Base-by-base conservation (phyloP, 2,329 filamentous ascomycete species). In the Xylariaceae sp. region DNA sequence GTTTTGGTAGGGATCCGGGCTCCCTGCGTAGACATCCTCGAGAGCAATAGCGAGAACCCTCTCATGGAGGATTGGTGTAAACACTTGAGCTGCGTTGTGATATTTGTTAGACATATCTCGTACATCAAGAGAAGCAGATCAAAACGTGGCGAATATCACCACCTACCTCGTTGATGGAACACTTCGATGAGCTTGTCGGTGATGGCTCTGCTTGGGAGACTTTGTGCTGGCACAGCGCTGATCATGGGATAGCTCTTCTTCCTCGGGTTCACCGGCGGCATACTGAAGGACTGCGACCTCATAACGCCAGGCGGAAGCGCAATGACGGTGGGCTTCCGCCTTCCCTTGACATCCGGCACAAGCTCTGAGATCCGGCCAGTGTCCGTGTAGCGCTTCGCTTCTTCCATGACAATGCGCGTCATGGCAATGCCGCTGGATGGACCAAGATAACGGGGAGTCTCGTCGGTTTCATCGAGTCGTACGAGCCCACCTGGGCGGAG, bases 381-480 rank as follows among this genome's bases (percentile, higher is more conserved):
- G 69, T 94, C 89, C 30, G 92, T 95, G 70, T 93, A 96, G 64
- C 92, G 88, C 76, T 96, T 97, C 56, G 93, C 93, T 74, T 96
- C 86, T 73, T 97, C 92, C 89, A 99, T 97, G 9, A 99, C 87
- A 66, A 97, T 81, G 35, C 93, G 86, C 10, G 92, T 96, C 78
- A 97, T 96, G 70, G 92, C 90, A 69, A 97, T 96, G 61, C 93
- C 94, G 73, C 93, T 97, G 53, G 92, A 96, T 2, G 94, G 90
- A 0, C 94, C 94, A 2, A 99, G 79, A 72, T 94, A 97, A 63
- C 93, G 89, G 13, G 90, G 87, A 1, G 84, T 87, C 74, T 97
- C 93, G 72, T 96, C 91, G 58, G 87, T 87, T 68, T 93, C 90
- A 69, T 88, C 87, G 55, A 97, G 84, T 49, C 88, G 88, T 67